phyloP scores from a whole-genome alignment of 108 stramenopile genomes.

The Poteriospumella lacustris region DNA sequence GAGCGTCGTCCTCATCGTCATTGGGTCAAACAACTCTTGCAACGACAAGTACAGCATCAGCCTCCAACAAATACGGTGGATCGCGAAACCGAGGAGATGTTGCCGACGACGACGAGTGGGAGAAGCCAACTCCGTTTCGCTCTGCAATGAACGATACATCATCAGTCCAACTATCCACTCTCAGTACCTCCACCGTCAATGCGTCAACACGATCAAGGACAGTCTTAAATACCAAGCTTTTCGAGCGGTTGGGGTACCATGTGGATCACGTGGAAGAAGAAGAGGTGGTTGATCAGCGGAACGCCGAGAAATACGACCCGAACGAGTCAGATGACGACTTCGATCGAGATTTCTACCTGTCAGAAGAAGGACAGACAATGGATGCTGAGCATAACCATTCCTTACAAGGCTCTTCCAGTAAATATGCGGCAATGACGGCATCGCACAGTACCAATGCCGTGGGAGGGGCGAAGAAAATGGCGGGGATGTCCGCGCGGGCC shows the following conservation, averaged over 20 bases:
- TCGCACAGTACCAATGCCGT: conserved; percentile 29
- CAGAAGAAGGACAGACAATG: conserved; percentile 61
- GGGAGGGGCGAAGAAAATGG: not conserved
- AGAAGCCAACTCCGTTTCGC: conserved; percentile 9
- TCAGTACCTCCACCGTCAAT: not conserved
- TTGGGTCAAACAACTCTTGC: too few relatives aligned
- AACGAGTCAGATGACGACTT: conserved; percentile 66
- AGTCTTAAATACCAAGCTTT: not conserved
- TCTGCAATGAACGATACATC: not conserved
- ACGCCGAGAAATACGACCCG: not conserved
- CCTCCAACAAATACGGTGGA: too few relatives aligned
- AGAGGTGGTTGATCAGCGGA: not conserved
- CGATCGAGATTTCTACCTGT: conserved; percentile 80
- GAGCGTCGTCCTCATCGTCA: not conserved
- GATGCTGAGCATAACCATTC: not conserved
- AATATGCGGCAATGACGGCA: conserved; percentile 29
- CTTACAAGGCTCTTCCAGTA: not conserved
- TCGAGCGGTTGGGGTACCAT: not conserved
- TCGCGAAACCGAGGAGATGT: too few relatives aligned
- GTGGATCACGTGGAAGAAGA: not conserved
- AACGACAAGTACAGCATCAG: too few relatives aligned
- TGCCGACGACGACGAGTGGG: too few relatives aligned
- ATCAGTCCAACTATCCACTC: not conserved
- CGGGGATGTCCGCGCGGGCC: conserved; percentile 51
- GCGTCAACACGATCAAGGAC: not conserved